Percentiles rank a stretch among this genome's conserved stretches.
These are phyloP conservation scores for Xerocomus amazonicus DNA, from an alignment of 1,284 basidiomycete species.

Conservation along the genomic window DNA sequence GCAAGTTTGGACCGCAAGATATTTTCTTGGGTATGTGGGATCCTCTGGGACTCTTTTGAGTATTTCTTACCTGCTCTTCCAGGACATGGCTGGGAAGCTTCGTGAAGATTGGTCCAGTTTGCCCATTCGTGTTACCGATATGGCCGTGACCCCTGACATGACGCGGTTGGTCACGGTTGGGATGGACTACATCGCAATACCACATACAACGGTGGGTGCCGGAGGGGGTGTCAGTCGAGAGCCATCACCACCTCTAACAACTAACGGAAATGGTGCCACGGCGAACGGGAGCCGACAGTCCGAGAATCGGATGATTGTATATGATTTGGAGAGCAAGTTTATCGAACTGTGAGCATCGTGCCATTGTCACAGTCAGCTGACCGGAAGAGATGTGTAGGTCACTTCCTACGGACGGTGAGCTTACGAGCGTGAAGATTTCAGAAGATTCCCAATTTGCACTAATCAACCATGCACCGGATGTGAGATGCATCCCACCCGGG, in stretches of 20 bases:
- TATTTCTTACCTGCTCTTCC: constrained; percentile 17
- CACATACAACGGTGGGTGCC: constrained; percentile 31
- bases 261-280: constrained; percentile 36
- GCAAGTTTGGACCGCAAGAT: constrained; percentile 88
- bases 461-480: constrained; percentile 83
- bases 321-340: constrained; percentile 65
- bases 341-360: constrained; percentile 53
- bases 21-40: constrained; percentile 74
- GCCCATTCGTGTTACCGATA: constrained; percentile 86
- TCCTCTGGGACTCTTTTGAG: constrained; percentile 5
- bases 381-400: constrained; percentile 43
- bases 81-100: constrained; percentile 74
- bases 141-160: constrained; percentile 85
- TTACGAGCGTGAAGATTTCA: constrained; percentile 87
- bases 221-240: constrained; percentile 34
- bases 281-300: constrained; percentile 38
- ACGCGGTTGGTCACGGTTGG: constrained; percentile 82
- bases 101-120: constrained; percentile 67
- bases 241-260: constrained; percentile 35
- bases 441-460: constrained; percentile 84
- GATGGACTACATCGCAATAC: constrained; percentile 46
- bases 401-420: constrained; percentile 67
- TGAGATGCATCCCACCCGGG: constrained; percentile 41
- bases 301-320: constrained; percentile 71
- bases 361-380: constrained; percentile 14